Conservation (phyloP, 2,329 filamentous ascomycete species). For the Diaporthe australafricana region DNA sequence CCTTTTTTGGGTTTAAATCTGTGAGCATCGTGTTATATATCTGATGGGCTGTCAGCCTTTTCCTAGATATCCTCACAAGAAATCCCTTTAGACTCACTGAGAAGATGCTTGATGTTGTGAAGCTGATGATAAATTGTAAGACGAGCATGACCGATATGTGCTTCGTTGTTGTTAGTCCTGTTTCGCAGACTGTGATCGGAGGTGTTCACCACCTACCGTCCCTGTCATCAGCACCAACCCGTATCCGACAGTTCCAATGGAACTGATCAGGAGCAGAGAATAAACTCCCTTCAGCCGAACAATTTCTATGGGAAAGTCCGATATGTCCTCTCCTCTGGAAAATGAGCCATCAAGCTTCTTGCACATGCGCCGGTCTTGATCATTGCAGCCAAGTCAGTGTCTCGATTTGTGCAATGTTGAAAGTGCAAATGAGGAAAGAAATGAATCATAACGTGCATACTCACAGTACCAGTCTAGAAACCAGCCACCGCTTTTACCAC, state of each 20-base stretch:
- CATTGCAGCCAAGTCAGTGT: neutral
- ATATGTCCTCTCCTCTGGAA: neutral
- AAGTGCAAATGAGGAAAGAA: neutral
- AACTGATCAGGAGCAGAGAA: neutral
- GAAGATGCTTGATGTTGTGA: neutral
- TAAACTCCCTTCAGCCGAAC: constrained; percentile 14
- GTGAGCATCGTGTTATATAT: constrained; percentile 9
- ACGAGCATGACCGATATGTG: constrained; percentile 10
- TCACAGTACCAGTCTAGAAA: constrained; percentile 13
- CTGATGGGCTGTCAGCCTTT: neutral
- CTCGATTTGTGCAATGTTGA: too few relatives aligned
- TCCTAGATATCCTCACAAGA: neutral
- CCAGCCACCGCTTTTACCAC: neutral
- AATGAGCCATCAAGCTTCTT: constrained; percentile 4
- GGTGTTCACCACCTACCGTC: neutral
- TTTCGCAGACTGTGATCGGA: neutral
- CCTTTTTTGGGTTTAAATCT: neutral
- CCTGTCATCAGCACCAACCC: neutral
- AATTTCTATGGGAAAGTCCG: neutral
- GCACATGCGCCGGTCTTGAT: neutral
- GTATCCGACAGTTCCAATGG: neutral
- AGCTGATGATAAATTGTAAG: constrained; percentile 9
- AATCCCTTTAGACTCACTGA: neutral
- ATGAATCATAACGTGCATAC: neutral
- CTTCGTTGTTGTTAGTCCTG: neutral